phyloP scores from a whole-genome alignment of 2,329 filamentous ascomycete genomes.

The Eutypella sp. region DNA sequence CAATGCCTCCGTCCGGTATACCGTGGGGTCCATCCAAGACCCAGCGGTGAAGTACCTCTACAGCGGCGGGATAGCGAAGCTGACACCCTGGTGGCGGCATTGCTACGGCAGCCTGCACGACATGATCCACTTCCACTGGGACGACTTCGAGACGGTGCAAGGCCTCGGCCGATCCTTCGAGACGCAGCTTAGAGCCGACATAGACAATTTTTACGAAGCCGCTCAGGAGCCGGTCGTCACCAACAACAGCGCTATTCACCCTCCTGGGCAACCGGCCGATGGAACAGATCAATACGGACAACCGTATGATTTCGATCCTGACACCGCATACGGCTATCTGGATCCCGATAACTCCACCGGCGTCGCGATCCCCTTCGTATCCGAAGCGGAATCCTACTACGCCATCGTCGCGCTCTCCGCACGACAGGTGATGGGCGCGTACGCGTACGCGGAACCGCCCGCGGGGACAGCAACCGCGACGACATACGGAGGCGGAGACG shows the following conservation, averaged over 20 bases:
- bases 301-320: slow-evolving; percentile 13
- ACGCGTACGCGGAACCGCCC: slow-evolving; percentile 65
- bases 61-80: slow-evolving; percentile 60
- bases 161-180: slow-evolving; percentile 62
- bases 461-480: not conserved
- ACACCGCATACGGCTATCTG: slow-evolving; percentile 17
- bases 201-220: slow-evolving; percentile 57
- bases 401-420: slow-evolving; percentile 73
- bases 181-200: slow-evolving; percentile 57
- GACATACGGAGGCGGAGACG: not conserved
- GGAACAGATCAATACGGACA: slow-evolving; percentile 22
- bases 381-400: slow-evolving; percentile 69
- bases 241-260: slow-evolving; percentile 44
- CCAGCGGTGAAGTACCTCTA: slow-evolving; percentile 67
- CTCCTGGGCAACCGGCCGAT: slow-evolving; percentile 25
- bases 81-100: slow-evolving; percentile 66
- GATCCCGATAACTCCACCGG: slow-evolving; percentile 42
- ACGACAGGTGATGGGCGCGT: slow-evolving; percentile 73
- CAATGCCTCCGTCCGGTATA: slow-evolving; percentile 56
- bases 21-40: slow-evolving; percentile 64
- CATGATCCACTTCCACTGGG: slow-evolving; percentile 63
- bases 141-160: slow-evolving; percentile 56
- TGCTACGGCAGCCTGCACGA: slow-evolving; percentile 56
- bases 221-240: slow-evolving; percentile 41
- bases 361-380: slow-evolving; percentile 58